Base-by-base conservation (phyloP, 1,284 basidiomycete genomes). In the Cutaneotrichosporon sp. region DNA sequence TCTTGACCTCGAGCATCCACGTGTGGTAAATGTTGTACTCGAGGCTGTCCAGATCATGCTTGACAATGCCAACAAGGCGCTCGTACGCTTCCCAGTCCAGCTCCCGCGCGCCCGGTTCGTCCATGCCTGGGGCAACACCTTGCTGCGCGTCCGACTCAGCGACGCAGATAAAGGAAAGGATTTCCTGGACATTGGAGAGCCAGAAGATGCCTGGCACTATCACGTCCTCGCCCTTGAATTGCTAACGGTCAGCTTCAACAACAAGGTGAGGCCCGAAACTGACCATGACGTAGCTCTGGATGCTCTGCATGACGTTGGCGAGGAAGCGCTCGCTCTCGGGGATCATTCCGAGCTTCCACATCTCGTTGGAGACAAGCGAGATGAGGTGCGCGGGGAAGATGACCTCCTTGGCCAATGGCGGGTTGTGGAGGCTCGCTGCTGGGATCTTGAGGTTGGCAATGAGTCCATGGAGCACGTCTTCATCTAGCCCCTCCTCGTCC, bases 1-100 rank as follows among this genome's bases (percentile, higher is more conserved):
- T 97, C 88, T 99, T 99, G 52, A 94, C 92, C 82, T 99, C 97
- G 66, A 92, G 84, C 92, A 99, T 99, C 91, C 93, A 97, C 0
- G 96, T 98, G 81, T 99, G 96, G 80, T 98, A 99, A 81, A 99
- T 97, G 84, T 99, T 99, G 84, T 98, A 99, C 82, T 99, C 96
- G 73, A 99, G 84, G 70, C 91, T 95, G 82, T 99, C 97, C 53
- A 99, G 86, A 79, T 99, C 97, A 76, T 99, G 96, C 81, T 98
- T 98, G 80, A 99, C 97, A 68, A 99, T 92, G 21, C 90, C 90
- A 21, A 99, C 94, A 30, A 99, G 85, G 32, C 92, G 88, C 81
- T 98, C 96, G 77, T 99, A 99, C 76, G 95, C 92, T 66, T 90
- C 89, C 94, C 96, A 99, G 77, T 98, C 92, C 78, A 98, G 96